Evolutionary conservation across 352 stramenopile genomes (phyloP).

Genomic region (Pythium apleroticum): DNA sequence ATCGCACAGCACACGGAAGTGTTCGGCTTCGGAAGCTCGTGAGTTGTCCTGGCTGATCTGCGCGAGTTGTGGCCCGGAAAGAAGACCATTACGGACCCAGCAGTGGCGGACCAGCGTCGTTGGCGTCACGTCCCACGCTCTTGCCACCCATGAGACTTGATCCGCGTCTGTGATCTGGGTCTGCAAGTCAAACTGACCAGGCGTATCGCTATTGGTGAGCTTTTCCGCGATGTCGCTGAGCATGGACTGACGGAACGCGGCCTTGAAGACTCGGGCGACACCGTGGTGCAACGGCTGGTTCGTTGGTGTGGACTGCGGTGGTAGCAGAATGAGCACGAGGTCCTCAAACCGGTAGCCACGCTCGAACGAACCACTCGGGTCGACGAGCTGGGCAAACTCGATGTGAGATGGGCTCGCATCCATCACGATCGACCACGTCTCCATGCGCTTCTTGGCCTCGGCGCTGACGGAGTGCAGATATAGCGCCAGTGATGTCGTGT

Average conservation of each 20-base stretch:
- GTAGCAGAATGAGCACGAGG: constrained; percentile 64
- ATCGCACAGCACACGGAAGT: constrained; percentile 24
- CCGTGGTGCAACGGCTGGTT: constrained; percentile 64
- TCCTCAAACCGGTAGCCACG: constrained; percentile 65
- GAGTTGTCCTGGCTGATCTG: constrained; percentile 33
- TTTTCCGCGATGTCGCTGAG: constrained; percentile 39
- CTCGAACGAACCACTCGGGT: constrained; percentile 56
- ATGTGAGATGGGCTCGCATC: constrained; percentile 65
- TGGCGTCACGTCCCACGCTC: constrained; percentile 26
- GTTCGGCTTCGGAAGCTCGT: constrained; percentile 22
- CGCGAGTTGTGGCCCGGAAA: constrained; percentile 21
- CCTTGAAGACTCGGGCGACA: constrained; percentile 57
- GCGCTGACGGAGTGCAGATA: constrained; percentile 63
- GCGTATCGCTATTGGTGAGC: constrained; percentile 25
- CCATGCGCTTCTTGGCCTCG: constrained; percentile 51
- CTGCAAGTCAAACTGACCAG: constrained; percentile 14
- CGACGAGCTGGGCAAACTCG: constrained; percentile 56
- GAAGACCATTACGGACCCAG: constrained; percentile 29
- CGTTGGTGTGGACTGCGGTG: constrained; percentile 37
- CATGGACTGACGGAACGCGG: constrained; percentile 61
- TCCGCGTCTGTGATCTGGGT: constrained; percentile 7
- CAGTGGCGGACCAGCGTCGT: constrained; percentile 29
- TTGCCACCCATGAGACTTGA: constrained; percentile 14
- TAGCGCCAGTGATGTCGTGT: constrained; percentile 49
- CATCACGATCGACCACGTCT: constrained; percentile 73